Base-by-base conservation (phyloP, 768 basidiomycete genomes). In the Floccularia luteovirens region DNA sequence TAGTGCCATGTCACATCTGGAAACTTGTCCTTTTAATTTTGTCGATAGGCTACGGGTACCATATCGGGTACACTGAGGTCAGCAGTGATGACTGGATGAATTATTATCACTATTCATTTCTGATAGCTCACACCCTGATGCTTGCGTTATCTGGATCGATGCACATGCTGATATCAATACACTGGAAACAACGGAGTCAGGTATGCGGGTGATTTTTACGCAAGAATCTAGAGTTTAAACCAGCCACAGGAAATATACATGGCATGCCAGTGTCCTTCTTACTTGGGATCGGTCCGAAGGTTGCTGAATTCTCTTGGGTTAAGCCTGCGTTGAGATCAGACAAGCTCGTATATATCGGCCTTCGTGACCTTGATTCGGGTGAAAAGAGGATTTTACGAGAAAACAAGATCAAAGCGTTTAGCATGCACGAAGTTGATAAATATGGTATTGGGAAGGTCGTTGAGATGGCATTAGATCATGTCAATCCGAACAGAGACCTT, bases 91-190 rank as follows among this genome's bases (percentile, higher is more conserved):
- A 24, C 12, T 3, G 8, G 12, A 17, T 10, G 36, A 21, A 37
- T 44, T 23, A 21, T n/a, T 13, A 2, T 7, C 32, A n/a, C n/a
- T n/a, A n/a, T 39, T 37, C 14, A 40, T 36, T 31, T 14, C 19
- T 27, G 40, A 19, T 36, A 90, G 88, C 42, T 66, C 70, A 33
- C 72, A 88, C 54, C 82, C 86, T 10, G 76, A 90, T 21, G 80
- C 87, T 17, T 88, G 89, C 56, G 82, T 99, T 24, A 67, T 99
- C 45, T 98, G 96, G 96, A 69, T 98, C 43, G 96, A 99, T 56
- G 96, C 96, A 2, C 96, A 97, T 52, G 85, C 91, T 14, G 96
- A 98, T 57, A 90, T 99, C 66, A 97, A 99, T 61, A 96, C 93
- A 4, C 64, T 74, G 8, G 77, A 83, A 41, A 78, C 87, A 12